These are phyloP conservation scores for Umbelopsis ramanniana DNA, from an alignment of 192 early-diverging fungal species.

Conservation along the genomic window DNA sequence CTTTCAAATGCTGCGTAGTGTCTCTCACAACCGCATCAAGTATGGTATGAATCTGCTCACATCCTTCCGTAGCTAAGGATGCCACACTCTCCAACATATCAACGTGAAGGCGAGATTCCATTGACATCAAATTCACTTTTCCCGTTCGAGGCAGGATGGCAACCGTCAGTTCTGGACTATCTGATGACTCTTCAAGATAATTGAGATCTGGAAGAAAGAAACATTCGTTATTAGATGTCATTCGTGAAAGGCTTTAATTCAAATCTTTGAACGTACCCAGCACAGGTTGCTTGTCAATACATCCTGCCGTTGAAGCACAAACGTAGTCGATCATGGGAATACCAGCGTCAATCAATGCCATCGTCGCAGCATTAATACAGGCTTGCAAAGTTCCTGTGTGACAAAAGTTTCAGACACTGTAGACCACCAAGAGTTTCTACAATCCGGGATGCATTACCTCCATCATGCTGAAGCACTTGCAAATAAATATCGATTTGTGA, in stretches of 20 bases:
- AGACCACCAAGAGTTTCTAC: background rate
- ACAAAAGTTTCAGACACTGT: background rate
- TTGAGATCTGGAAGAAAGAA: conserved; percentile 72
- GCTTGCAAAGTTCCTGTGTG: conserved; percentile 57
- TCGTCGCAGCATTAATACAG: conserved; percentile 83
- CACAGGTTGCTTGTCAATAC: conserved; percentile 74
- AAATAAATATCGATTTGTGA: conserved; percentile 94
- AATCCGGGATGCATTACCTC: conserved; percentile 54
- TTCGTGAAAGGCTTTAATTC: too few relatives aligned
- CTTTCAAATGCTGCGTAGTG: conserved; percentile 49
- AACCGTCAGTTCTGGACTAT: conserved; percentile 88
- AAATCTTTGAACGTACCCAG: conserved; percentile 49
- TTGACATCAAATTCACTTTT: conserved; percentile 81
- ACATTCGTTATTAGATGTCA: background rate
- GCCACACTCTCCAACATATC: conserved; percentile 73
- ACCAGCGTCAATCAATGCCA: conserved; percentile 83
- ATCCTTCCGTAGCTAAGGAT: conserved; percentile 70
- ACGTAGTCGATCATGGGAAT: conserved; percentile 85
- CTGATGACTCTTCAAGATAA: conserved; percentile 83
- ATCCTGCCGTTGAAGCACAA: conserved; percentile 88
- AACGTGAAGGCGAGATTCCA: conserved; percentile 89
- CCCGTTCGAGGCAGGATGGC: conserved; percentile 82
- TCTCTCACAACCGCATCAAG: conserved; percentile 67
- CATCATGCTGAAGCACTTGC: conserved; percentile 93
- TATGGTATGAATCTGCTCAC: conserved; percentile 62